Conservation (phyloP, 208 protist genomes). For the Lotmaria passim region DNA sequence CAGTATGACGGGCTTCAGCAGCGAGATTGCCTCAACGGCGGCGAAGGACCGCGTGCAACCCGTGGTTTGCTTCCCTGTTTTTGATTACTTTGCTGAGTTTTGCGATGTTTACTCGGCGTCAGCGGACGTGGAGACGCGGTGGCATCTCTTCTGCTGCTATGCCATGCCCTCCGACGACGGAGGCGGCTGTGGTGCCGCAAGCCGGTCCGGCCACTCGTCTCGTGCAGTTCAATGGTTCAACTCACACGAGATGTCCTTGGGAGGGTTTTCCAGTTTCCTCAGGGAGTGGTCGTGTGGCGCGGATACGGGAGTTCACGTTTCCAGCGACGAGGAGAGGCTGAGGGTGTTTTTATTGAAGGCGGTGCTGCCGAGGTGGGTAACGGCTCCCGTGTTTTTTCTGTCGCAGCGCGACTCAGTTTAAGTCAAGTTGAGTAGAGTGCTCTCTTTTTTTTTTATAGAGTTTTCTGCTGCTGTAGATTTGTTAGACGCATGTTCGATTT, state of each 20-base stretch:
- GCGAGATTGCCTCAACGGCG: background rate
- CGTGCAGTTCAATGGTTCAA: background rate
- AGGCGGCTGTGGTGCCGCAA: too few species aligned
- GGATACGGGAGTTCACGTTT: background rate
- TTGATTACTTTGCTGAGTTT: constrained; percentile 26
- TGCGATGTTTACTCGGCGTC: constrained; percentile 8
- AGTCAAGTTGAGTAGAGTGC: too few species aligned
- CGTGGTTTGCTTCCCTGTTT: background rate
- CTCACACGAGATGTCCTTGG: background rate
- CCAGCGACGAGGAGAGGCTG: background rate
- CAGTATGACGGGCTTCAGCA: too few species aligned
- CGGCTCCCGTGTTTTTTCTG: background rate
- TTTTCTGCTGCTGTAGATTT: background rate
- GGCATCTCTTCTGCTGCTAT: constrained; percentile 1
- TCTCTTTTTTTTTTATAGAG: background rate
- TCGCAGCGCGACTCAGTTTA: too few species aligned
- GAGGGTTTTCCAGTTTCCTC: background rate
- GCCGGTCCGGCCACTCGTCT: too few species aligned
- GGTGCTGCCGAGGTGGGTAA: constrained; percentile 11
- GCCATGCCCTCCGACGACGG: too few species aligned
- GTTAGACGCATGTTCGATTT: too few species aligned
- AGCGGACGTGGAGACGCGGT: background rate
- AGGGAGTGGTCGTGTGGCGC: background rate
- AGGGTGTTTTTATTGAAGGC: background rate
- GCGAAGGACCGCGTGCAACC: background rate